Conservation (phyloP, 179 eudicot species). For the Heliamphora pulchella region DNA sequence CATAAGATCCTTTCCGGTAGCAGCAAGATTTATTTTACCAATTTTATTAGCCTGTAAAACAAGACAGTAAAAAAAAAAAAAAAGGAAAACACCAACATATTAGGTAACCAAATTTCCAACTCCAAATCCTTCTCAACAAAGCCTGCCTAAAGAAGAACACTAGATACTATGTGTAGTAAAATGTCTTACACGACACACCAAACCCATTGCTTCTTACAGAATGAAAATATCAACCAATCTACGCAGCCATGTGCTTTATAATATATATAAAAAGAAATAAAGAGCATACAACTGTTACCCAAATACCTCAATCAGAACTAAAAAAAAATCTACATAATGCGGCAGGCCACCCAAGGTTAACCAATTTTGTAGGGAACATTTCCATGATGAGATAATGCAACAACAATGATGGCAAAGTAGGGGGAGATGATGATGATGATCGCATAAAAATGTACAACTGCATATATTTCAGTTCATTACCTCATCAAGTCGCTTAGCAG, state of each 20-base stretch:
- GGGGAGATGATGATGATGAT: no score
- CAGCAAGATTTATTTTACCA: slow-evolving; percentile 97
- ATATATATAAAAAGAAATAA: neutral
- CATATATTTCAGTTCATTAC: slow-evolving; percentile 27
- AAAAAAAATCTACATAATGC: neutral
- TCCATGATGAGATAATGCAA: neutral
- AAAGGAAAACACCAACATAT: neutral
- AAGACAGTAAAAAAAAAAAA: neutral
- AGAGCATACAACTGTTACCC: neutral
- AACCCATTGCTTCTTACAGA: neutral
- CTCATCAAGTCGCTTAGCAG: slow-evolving; percentile 86
- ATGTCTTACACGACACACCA: neutral
- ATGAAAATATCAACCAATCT: neutral
- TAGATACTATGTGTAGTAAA: neutral
- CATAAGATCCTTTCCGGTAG: slow-evolving; percentile 99
- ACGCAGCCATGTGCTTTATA: neutral
- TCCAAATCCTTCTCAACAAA: neutral
- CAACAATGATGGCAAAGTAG: no score
- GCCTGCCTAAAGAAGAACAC: neutral
- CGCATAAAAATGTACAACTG: no score
- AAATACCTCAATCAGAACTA: slow-evolving; percentile 3
- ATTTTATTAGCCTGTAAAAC: slow-evolving; percentile 78
- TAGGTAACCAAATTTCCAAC: slow-evolving; percentile 3
- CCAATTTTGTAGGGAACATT: neutral
- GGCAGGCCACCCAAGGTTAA: neutral